phyloP scores from a whole-genome alignment of 176 grass and related monocot species.

The Themeda triandra region DNA sequence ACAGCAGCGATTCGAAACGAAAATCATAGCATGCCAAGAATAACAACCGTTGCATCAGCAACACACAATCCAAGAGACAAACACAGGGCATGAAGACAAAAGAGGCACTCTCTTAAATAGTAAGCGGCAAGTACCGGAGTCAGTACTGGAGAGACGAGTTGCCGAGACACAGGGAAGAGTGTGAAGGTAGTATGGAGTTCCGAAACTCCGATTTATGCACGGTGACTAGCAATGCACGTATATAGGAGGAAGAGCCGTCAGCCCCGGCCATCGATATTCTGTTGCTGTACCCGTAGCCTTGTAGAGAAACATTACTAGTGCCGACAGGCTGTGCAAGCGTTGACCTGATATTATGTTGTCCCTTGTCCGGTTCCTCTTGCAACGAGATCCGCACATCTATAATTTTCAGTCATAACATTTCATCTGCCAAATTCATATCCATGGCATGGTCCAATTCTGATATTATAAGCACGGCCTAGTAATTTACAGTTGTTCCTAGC shows the following conservation, averaged over 20 bases:
- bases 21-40: no score
- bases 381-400: background rate
- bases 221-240: background rate
- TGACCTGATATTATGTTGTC: slow-evolving; percentile 17
- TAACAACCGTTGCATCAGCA: no score
- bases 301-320: background rate
- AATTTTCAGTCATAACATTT: background rate
- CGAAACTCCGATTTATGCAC: slow-evolving; percentile 3
- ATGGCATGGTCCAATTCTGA: background rate
- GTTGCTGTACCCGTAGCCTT: background rate
- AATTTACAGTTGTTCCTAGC: slow-evolving; percentile 8
- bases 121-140: no score
- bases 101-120: no score
- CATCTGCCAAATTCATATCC: background rate
- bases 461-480: background rate
- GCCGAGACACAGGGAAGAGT: no score
- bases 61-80: background rate
- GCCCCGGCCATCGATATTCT: background rate
- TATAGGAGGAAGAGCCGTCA: background rate
- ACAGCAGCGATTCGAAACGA: background rate
- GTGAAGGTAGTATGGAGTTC: background rate
- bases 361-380: background rate
- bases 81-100: background rate
- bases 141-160: no score
- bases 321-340: slow-evolving; percentile 20